phyloP scores from a whole-genome alignment of 139 green algal species.

The Volvox africanus region DNA sequence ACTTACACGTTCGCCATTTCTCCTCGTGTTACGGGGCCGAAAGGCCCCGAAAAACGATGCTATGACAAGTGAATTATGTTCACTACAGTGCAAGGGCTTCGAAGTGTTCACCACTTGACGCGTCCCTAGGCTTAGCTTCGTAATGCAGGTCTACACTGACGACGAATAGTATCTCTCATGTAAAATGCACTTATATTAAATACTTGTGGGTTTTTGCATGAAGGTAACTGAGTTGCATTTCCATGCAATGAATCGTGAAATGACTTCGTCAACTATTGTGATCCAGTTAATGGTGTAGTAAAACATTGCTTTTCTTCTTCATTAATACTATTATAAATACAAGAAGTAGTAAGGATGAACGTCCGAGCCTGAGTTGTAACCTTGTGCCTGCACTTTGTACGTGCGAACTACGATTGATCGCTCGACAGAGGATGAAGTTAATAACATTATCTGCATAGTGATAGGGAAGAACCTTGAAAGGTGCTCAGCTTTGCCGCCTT shows the following conservation, averaged over 20 bases:
- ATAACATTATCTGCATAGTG: too few species aligned
- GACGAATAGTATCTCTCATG: too few species aligned
- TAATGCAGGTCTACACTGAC: neutral
- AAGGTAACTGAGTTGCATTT: too few species aligned
- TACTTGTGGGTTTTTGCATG: too few species aligned
- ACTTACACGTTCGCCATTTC: slow-evolving; percentile 61
- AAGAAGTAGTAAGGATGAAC: neutral
- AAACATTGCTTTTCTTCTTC: too few species aligned
- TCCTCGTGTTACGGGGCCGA: neutral
- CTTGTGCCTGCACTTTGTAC: neutral
- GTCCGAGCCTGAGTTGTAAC: neutral
- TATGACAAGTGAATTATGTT: neutral
- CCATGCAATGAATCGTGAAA: too few species aligned
- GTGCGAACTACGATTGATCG: neutral
- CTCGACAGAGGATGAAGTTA: too few species aligned
- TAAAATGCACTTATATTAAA: too few species aligned
- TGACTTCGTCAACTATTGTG: too few species aligned
- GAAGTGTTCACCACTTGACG: slow-evolving; percentile 3
- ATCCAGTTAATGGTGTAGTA: too few species aligned
- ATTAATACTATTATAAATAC: neutral
- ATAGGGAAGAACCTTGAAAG: too few species aligned
- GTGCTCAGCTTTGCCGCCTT: too few species aligned
- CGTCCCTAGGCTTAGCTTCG: neutral
- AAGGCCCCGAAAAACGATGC: neutral
- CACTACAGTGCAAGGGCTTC: neutral